A percentile compares a stretch with the other conserved stretches of the same genome.
phyloP scores from a whole-genome alignment of 2,329 filamentous ascomycete species.

The Blastomyces gilchristii region DNA sequence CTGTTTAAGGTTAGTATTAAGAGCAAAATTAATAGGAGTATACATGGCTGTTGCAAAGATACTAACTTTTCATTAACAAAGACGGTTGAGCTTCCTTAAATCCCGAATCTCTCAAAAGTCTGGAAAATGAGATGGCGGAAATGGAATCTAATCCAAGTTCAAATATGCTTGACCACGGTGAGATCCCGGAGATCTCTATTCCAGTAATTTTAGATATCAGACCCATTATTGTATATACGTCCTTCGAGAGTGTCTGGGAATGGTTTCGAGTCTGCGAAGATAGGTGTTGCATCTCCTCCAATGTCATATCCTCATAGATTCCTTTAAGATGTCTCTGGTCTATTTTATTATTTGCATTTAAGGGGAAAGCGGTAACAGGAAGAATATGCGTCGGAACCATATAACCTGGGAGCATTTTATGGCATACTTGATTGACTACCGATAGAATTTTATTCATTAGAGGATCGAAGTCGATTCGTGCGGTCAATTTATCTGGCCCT shows the following conservation, averaged over 20 bases:
- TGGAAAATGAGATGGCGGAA: slow-evolving; percentile 61
- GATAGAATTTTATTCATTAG: neutral
- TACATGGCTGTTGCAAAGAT: neutral
- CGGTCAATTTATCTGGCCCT: neutral
- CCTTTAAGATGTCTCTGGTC: slow-evolving; percentile 59
- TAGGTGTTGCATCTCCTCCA: slow-evolving; percentile 52
- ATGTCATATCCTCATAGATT: slow-evolving; percentile 53
- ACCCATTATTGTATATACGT: slow-evolving; percentile 41
- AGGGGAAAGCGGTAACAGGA: slow-evolving; percentile 58
- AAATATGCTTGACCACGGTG: slow-evolving; percentile 58
- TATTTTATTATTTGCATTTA: slow-evolving; percentile 84
- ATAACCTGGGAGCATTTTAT: slow-evolving; percentile 61
- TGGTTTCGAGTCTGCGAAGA: slow-evolving; percentile 26
- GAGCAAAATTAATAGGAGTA: slow-evolving; percentile 38
- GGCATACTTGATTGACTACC: slow-evolving; percentile 52
- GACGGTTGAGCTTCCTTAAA: slow-evolving; percentile 53
- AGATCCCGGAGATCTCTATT: slow-evolving; percentile 37
- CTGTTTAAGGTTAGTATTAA: slow-evolving; percentile 26
- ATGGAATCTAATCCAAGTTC: slow-evolving; percentile 85
- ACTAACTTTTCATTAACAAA: slow-evolving; percentile 52
- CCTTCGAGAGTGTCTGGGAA: slow-evolving; percentile 24
- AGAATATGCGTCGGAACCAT: slow-evolving; percentile 87
- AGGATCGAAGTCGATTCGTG: slow-evolving; percentile 1
- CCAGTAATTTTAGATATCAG: slow-evolving; percentile 47
- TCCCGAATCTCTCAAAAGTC: slow-evolving; percentile 52